Conservation (phyloP, 1,139 yeast species). For the Candida mesenterica region DNA sequence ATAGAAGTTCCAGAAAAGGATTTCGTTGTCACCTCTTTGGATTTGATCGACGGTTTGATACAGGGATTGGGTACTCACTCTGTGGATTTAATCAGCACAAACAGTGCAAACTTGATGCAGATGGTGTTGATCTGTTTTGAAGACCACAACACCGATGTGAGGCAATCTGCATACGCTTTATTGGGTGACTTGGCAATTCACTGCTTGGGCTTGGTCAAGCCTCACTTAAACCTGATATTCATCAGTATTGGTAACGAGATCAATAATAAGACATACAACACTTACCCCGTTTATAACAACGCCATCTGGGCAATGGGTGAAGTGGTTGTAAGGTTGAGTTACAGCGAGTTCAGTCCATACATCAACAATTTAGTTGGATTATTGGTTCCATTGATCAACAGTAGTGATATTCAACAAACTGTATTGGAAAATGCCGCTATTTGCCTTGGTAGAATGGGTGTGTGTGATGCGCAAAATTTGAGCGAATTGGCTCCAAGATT, state of each 20-base stretch:
- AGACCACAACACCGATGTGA: constrained; percentile 78
- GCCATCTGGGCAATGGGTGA: constrained; percentile 96
- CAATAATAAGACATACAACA: constrained; percentile 45
- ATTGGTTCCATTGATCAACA: constrained; percentile 62
- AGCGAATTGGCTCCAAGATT: constrained; percentile 55
- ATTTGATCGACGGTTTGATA: constrained; percentile 84
- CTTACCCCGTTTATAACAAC: constrained; percentile 74
- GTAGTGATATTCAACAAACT: constrained; percentile 56
- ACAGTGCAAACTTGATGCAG: constrained; percentile 51
- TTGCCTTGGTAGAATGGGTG: constrained; percentile 85
- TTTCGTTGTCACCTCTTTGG: constrained; percentile 84
- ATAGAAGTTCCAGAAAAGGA: constrained; percentile 87
- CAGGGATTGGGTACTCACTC: constrained; percentile 79
- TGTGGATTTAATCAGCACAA: constrained; percentile 52
- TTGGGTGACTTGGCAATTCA: constrained; percentile 82
- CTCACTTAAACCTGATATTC: constrained; percentile 58
- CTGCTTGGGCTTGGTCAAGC: constrained; percentile 56
- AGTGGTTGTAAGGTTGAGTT: constrained; percentile 59
- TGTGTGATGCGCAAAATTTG: constrained; percentile 50
- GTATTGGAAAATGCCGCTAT: constrained; percentile 90
- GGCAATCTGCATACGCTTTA: constrained; percentile 89
- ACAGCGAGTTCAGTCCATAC: constrained; percentile 56
- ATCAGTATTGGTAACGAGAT: constrained; percentile 69
- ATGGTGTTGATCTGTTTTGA: constrained; percentile 69
- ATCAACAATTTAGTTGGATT: constrained; percentile 58